Conservation (phyloP, 352 stramenopile species). For the Phytophthora foliorum region DNA sequence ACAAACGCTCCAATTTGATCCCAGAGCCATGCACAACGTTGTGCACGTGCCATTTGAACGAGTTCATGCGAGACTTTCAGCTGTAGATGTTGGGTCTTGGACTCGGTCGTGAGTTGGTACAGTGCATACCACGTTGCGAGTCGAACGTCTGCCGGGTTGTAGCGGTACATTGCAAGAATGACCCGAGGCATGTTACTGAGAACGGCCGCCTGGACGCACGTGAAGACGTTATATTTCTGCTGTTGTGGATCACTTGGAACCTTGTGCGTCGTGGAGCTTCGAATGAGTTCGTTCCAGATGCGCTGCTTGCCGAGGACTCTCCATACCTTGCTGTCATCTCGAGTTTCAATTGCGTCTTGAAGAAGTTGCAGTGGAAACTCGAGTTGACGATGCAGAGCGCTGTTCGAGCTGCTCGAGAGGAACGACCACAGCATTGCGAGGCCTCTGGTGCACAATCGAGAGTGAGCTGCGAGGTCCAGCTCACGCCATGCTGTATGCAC, state of each 20-base stretch:
- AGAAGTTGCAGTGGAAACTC: conserved; percentile 31
- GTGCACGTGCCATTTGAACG: conserved; percentile 12
- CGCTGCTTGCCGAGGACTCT: conserved; percentile 20
- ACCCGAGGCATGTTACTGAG: conserved; percentile 10
- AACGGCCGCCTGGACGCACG: conserved; percentile 33
- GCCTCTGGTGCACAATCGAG: conserved; percentile 9
- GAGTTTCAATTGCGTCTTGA: conserved; percentile 26
- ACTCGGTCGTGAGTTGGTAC: conserved; percentile 9
- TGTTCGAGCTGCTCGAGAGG: background rate
- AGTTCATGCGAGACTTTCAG: conserved; percentile 22
- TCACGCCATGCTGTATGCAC: conserved; percentile 4
- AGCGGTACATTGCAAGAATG: conserved; percentile 23
- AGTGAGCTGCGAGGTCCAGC: conserved; percentile 12
- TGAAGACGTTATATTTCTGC: conserved; percentile 37
- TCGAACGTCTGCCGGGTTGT: conserved; percentile 20
- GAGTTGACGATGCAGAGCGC: background rate
- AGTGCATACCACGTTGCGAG: conserved; percentile 33
- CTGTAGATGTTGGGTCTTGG: background rate
- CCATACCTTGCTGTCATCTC: conserved; percentile 15
- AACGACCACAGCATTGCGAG: conserved; percentile 19
- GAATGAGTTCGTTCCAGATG: conserved; percentile 25
- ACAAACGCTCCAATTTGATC: conserved; percentile 19
- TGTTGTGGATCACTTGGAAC: conserved; percentile 26
- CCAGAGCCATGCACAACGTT: conserved; percentile 27
- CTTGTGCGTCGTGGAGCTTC: conserved; percentile 22